These are phyloP conservation scores for Saksenaea vasiformis DNA, from an alignment of 371 early-diverging fungal species.

Conservation along the genomic window DNA sequence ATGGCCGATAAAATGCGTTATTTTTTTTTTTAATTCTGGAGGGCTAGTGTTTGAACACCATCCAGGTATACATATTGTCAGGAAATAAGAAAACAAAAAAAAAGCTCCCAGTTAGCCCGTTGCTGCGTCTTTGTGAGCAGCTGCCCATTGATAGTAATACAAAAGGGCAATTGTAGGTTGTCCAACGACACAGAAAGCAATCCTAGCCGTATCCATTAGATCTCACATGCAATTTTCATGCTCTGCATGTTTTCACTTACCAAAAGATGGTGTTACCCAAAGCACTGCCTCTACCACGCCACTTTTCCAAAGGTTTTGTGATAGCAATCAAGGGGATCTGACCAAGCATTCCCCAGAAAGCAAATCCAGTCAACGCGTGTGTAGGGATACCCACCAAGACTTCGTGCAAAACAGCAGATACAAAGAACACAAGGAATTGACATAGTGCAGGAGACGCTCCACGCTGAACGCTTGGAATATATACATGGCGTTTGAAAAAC, in stretches of 20 bases:
- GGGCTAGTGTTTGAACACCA: too few species aligned
- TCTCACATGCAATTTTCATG: background rate
- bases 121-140: constrained; percentile 30
- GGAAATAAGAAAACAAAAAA: too few species aligned
- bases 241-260: constrained; percentile 30
- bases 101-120: background rate
- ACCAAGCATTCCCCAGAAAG: constrained; percentile 87
- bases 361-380: constrained; percentile 76
- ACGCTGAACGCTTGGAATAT: constrained; percentile 58
- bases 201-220: constrained; percentile 28
- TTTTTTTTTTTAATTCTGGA: too few species aligned
- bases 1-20: too few species aligned
- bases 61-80: too few species aligned
- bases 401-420: constrained; percentile 89
- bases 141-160: constrained; percentile 83
- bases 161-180: constrained; percentile 82
- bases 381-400: constrained; percentile 85
- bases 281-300: constrained; percentile 76
- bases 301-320: constrained; percentile 64
- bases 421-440: constrained; percentile 69
- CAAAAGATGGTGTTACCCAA: constrained; percentile 91
- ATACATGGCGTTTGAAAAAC: constrained; percentile 88
- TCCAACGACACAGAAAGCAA: constrained; percentile 83
- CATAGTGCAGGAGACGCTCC: constrained; percentile 59
- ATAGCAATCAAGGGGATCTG: constrained; percentile 87